These are phyloP conservation scores for Pseudopyricularia cyperi DNA, from an alignment of 2,329 filamentous ascomycete genomes.

Conservation along the genomic window DNA sequence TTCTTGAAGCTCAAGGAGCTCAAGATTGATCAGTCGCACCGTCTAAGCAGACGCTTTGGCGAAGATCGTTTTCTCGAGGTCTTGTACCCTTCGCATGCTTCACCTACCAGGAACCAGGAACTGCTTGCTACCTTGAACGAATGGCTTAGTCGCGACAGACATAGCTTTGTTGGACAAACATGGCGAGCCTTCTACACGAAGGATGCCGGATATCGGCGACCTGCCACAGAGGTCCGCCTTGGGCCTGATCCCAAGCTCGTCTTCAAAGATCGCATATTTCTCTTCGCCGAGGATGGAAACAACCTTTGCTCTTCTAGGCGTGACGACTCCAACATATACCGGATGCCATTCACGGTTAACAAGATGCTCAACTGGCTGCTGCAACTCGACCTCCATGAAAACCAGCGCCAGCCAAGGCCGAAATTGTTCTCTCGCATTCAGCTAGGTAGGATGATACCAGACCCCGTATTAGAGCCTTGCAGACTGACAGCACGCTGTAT, in stretches of 20 bases:
- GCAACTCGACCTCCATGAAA: conserved; percentile 22
- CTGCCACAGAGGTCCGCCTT: conserved; percentile 18
- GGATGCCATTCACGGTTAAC: conserved; percentile 21
- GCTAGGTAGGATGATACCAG: conserved; percentile 27
- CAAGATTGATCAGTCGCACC: conserved; percentile 33
- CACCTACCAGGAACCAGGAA: conserved; percentile 12
- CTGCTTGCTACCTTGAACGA: conserved; percentile 20
- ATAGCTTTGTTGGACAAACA: conserved; percentile 29
- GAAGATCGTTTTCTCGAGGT: conserved; percentile 46
- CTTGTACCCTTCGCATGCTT: conserved; percentile 29
- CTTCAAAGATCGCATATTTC: conserved; percentile 29
- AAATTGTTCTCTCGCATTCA: conserved; percentile 47
- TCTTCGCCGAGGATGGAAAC: conserved; percentile 42
- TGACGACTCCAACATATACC: neutral
- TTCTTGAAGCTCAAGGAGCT: conserved; percentile 33
- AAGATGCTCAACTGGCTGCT: conserved; percentile 41
- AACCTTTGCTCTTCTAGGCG: conserved; percentile 17
- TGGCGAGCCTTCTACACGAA: conserved; percentile 36
- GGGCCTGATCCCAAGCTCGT: conserved; percentile 16
- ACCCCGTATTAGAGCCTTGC: too few species aligned
- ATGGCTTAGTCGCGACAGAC: conserved; percentile 25
- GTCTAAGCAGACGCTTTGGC: conserved; percentile 41
- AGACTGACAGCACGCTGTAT: neutral
- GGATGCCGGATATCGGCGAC: conserved; percentile 22
- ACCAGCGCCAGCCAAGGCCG: conserved; percentile 29